These are phyloP conservation scores for Dendrobium nobile DNA, from an alignment of 106 monocot species.

Conservation along the genomic window DNA sequence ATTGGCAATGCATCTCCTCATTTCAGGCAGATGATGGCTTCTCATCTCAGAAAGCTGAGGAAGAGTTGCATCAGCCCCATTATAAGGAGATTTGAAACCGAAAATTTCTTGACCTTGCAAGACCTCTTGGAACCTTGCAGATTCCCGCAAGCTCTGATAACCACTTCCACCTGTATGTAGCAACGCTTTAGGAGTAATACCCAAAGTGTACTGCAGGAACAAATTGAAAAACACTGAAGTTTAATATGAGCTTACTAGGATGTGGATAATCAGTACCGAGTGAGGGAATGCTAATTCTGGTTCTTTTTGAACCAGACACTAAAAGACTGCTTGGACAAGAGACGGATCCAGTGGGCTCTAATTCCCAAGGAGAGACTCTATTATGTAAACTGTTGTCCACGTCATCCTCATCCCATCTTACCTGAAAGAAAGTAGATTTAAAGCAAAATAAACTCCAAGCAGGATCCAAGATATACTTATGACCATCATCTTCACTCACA, in stretches of 20 bases:
- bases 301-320: conserved; percentile 43
- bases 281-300: conserved; percentile 26
- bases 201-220: background rate
- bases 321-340: conserved; percentile 25
- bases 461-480: too few species aligned
- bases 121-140: conserved; percentile 71
- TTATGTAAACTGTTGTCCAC: conserved; percentile 31
- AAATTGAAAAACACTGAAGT: background rate
- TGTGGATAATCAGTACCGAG: conserved; percentile 30
- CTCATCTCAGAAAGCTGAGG: conserved; percentile 22
- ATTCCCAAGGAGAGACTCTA: conserved; percentile 78
- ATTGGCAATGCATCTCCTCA: conserved; percentile 23
- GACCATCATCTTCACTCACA: too few species aligned
- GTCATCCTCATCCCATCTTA: conserved; percentile 74
- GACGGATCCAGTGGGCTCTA: conserved; percentile 48
- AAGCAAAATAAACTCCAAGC: background rate
- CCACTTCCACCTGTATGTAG: conserved; percentile 23
- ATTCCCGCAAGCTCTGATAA: conserved; percentile 46
- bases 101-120: conserved; percentile 91
- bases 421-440: conserved; percentile 25
- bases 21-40: conserved; percentile 27
- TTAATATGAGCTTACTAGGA: conserved; percentile 34
- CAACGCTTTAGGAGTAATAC: background rate
- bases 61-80: conserved; percentile 27
- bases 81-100: conserved; percentile 34